Conservation (phyloP, 306 rosid species). For the Cucumis melo region DNA sequence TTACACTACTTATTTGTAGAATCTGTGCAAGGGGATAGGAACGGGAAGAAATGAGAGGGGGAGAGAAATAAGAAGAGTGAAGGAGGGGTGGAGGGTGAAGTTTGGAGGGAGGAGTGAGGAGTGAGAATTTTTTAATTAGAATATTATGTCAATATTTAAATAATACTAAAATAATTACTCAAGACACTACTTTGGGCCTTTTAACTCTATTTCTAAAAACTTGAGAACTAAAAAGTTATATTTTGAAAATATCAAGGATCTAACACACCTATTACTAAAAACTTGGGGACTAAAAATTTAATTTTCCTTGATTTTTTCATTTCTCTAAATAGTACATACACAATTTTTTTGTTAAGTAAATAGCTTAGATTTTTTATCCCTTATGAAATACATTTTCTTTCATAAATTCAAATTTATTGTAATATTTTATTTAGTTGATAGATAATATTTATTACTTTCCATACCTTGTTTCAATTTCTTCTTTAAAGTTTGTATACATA, state of each 20-base stretch:
- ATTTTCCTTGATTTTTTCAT: background rate
- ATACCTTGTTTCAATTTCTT: background rate
- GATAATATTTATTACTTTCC: background rate
- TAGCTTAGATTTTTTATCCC: background rate
- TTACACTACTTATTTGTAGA: no score
- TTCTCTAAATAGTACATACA: no score
- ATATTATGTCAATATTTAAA: no score
- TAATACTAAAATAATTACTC: background rate
- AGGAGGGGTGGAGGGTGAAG: no score
- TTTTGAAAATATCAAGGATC: background rate
- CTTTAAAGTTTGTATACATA: background rate
- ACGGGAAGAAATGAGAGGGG: no score
- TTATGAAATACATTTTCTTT: background rate
- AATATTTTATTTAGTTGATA: background rate
- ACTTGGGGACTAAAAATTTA: background rate
- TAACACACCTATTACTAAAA: background rate
- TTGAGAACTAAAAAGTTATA: background rate
- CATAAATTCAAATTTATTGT: background rate
- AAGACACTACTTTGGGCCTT: background rate
- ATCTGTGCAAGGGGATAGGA: no score
- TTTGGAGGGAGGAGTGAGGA: no score
- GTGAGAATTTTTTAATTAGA: no score
- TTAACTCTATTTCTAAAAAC: background rate
- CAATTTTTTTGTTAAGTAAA: background rate
- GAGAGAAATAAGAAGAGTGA: no score